Evolutionary conservation across 148 eudicot species (phyloP), one percentile per base, ranked within the genome.

Genomic region (Arctostaphylos glauca): DNA sequence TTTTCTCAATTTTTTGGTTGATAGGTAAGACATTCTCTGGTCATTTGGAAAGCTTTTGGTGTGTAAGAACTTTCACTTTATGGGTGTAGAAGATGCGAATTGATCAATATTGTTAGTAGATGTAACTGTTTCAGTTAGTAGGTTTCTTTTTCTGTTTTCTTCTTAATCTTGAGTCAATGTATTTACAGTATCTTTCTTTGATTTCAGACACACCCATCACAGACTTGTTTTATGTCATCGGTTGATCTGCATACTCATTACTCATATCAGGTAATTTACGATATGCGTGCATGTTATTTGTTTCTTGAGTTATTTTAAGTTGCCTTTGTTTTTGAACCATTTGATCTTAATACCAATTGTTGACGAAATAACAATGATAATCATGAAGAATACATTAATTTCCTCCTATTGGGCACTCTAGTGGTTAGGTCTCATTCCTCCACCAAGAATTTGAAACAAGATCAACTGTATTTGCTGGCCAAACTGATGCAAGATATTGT

Each of bases 151-250:
- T 75, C 77, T 55, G 18, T 75, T 5, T 8, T 7, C 50, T 6
- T 16, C 16, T 47, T 7, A 8, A 6, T 76, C 41, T 21, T 16
- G 48, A 46, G 47, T 76, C 60, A 9, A 81, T 60, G 10, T 41
- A 44, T 55, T 84, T 80, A 67, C 89, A 23, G 58, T 23, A 77
- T 71, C 60, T 21, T 78, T 49, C 78, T 44, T 88, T 84, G 59
- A 53, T 87, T 84, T 71, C 93, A 97, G 99, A 97, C 99, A 62
- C 99, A 97, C 86, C 99, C 99, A 77, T 86, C 99, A 25, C 99
- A 97, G 78, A 93, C 98, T n/a, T 97, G 99, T 83, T 97, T 97
- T 82, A 97, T 97, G 99, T 97, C 99, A 67, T 97, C 99, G n/a
- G 98, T 97, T 78, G 99, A 97, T 88, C 91, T 97, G 79, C 99